These are phyloP conservation scores for Nothophytophthora sp. DNA, from an alignment of 352 stramenopile genomes.

Conservation along the genomic window DNA sequence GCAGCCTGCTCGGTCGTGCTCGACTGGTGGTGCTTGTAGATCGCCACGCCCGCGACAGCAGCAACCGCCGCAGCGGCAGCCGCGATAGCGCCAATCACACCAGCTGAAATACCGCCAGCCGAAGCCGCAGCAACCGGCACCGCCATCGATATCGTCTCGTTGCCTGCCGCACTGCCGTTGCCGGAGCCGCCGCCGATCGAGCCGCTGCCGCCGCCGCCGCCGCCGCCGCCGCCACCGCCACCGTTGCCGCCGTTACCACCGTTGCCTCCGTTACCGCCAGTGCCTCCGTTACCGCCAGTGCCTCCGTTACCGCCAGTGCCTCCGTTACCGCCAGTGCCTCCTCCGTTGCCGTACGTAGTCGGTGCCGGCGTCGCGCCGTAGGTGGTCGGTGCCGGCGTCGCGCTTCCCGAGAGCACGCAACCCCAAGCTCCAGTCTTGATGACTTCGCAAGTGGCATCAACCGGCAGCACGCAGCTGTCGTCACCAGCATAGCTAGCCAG, in stretches of 20 bases:
- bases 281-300: constrained; percentile 10
- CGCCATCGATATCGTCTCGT: constrained; percentile 15
- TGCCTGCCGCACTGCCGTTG: background rate
- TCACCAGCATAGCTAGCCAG: constrained; percentile 48
- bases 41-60: constrained; percentile 23
- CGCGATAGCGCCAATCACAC: constrained; percentile 17
- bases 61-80: constrained; percentile 19
- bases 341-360: constrained; percentile 10
- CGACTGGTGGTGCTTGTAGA: constrained; percentile 47
- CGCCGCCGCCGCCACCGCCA: constrained; percentile 4
- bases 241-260: constrained; percentile 5
- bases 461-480: constrained; percentile 46
- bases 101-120: constrained; percentile 8
- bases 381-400: constrained; percentile 30
- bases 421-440: constrained; percentile 73
- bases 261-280: constrained; percentile 5
- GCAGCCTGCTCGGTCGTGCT: constrained; percentile 1
- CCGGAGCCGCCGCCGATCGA: background rate
- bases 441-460: constrained; percentile 56
- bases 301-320: constrained; percentile 1
- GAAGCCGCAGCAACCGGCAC: constrained; percentile 4
- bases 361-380: constrained; percentile 6
- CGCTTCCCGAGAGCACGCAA: constrained; percentile 36
- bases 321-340: constrained; percentile 1
- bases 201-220: constrained; percentile 3